phyloP scores from a whole-genome alignment of 345 rosid genomes.

The Syzygium oleosum region DNA sequence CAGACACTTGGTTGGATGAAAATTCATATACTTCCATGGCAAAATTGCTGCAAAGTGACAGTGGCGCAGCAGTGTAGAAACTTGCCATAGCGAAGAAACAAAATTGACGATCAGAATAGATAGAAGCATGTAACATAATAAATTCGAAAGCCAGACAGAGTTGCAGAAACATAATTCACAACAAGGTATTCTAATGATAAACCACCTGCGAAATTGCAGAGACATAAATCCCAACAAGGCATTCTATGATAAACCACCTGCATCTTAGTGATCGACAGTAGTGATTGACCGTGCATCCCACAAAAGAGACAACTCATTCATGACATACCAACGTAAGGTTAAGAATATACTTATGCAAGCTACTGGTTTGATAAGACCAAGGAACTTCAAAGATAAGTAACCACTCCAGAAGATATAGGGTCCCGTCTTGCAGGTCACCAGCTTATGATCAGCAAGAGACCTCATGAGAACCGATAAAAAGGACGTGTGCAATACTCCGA shows the following conservation, averaged over 20 bases:
- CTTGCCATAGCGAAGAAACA: conserved; percentile 17
- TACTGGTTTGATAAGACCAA: background rate
- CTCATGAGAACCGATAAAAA: background rate
- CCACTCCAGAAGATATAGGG: background rate
- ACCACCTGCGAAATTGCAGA: too few relatives aligned
- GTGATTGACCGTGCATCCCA: background rate
- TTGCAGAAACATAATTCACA: background rate
- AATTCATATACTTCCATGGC: conserved; percentile 34
- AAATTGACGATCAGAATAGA: background rate
- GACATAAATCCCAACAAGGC: too few relatives aligned
- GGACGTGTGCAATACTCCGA: background rate
- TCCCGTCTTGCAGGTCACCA: background rate
- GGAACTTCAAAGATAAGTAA: background rate
- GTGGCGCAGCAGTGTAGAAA: conserved; percentile 49
- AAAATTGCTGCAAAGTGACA: conserved; percentile 44
- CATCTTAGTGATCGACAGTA: background rate
- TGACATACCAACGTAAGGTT: background rate
- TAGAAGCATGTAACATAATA: background rate
- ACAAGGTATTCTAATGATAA: background rate
- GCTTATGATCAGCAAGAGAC: background rate
- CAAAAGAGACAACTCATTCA: background rate
- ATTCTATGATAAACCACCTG: background rate
- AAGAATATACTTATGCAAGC: background rate
- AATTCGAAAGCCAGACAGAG: background rate
- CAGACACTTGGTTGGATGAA: conserved; percentile 16